Evolutionary conservation across 805 yeast species (phyloP).

Genomic region (Starmerella bombicola): DNA sequence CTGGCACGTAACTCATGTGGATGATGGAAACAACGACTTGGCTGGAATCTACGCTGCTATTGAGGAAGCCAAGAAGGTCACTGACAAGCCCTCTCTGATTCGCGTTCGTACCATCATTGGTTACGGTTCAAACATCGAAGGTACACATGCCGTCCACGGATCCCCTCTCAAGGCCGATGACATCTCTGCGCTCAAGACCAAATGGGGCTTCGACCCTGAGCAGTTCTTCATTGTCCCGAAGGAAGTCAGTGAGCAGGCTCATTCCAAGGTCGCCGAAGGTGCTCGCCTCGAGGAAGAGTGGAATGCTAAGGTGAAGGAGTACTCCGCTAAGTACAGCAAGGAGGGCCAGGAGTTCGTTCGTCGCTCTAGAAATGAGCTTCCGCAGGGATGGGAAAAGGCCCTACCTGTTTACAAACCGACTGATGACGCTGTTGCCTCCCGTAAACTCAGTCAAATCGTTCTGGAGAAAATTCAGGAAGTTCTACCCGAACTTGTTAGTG

Average conservation of each 20-base stretch:
- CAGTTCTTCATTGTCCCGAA: constrained; percentile 66
- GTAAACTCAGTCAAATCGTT: constrained; percentile 82
- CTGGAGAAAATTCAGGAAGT: constrained; percentile 47
- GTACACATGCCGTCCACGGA: constrained; percentile 92
- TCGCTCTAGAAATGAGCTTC: constrained; percentile 66
- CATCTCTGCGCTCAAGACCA: constrained; percentile 68
- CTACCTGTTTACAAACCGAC: constrained; percentile 68
- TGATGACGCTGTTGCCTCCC: constrained; percentile 80
- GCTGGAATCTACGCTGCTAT: constrained; percentile 61
- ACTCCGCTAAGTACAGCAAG: constrained; percentile 59
- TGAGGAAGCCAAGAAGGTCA: constrained; percentile 63
- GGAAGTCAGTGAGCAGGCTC: constrained; percentile 66
- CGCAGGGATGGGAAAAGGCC: constrained; percentile 63
- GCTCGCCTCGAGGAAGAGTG: constrained; percentile 60
- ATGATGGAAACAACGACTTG: constrained; percentile 70
- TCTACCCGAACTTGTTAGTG: constrained; percentile 87
- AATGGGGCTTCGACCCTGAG: constrained; percentile 80
- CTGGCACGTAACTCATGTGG: constrained; percentile 73
- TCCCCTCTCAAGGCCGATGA: constrained; percentile 91
- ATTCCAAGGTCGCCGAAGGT: constrained; percentile 45
- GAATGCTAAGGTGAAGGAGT: constrained; percentile 50
- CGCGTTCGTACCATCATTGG: constrained; percentile 87
- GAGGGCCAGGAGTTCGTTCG: constrained; percentile 67
- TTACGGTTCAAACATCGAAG: constrained; percentile 73
- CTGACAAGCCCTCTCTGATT: constrained; percentile 79